Percentiles rank a stretch among this genome's conserved stretches.
phyloP scores from a whole-genome alignment of 2,329 filamentous ascomycete genomes.

The Aspergillus piperis region DNA sequence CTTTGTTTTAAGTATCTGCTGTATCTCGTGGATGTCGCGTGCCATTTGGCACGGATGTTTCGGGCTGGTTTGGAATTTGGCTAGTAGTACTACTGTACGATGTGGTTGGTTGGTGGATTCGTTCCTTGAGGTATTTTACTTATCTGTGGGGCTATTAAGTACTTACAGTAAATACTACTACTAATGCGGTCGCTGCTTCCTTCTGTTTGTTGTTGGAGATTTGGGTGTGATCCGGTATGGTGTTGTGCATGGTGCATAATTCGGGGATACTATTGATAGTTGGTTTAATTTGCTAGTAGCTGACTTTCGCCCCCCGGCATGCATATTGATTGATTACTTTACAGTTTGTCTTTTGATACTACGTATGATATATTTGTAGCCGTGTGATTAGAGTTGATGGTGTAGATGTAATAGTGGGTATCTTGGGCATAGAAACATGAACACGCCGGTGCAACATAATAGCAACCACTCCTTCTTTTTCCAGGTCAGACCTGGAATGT shows the following conservation, averaged over 20 bases:
- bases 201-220: not conserved
- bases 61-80: not conserved
- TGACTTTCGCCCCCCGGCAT: not conserved
- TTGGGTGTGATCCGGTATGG: not conserved
- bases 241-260: not conserved
- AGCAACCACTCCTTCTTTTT: too few relatives aligned
- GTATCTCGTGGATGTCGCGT: not conserved
- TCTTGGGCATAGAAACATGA: slow-evolving; percentile 1
- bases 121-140: not conserved
- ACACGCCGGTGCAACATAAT: not conserved
- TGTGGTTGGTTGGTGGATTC: too few relatives aligned
- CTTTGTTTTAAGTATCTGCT: too few relatives aligned
- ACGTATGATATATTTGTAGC: not conserved
- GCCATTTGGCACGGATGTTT: not conserved
- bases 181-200: too few relatives aligned
- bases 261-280: not conserved
- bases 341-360: not conserved
- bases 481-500: too few relatives aligned
- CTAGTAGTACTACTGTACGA: too few relatives aligned
- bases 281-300: too few relatives aligned
- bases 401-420: slow-evolving; percentile 1
- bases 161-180: too few relatives aligned
- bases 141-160: too few relatives aligned
- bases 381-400: not conserved
- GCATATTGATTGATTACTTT: too few relatives aligned